Percentiles rank a stretch among this genome's conserved stretches.
These are phyloP conservation scores for Fraxinus americana DNA, from an alignment of 257 asterid genomes.

Conservation along the genomic window DNA sequence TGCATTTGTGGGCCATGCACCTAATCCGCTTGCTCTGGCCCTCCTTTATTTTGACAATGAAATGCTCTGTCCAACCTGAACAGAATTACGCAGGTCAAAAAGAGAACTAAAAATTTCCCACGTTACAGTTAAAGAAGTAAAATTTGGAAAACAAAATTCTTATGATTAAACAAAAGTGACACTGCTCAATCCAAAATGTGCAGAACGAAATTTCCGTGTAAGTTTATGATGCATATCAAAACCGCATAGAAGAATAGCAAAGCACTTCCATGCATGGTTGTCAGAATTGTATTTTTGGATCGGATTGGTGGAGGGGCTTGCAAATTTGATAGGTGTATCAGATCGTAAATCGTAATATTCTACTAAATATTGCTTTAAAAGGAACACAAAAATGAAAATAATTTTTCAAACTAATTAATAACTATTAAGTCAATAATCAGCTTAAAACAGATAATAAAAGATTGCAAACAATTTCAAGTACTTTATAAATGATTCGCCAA, in stretches of 20 bases:
- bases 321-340: too few species aligned
- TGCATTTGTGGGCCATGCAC: constrained; percentile 93
- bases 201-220: neutral
- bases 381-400: too few species aligned
- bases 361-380: too few species aligned
- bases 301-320: too few species aligned
- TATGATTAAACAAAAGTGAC: neutral
- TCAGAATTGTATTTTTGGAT: too few species aligned
- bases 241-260: constrained; percentile 5
- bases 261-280: neutral
- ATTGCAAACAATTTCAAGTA: too few species aligned
- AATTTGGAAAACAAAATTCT: neutral
- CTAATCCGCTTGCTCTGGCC: constrained; percentile 90
- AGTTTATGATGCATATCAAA: neutral
- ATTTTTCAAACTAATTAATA: too few species aligned
- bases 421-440: too few species aligned
- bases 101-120: neutral
- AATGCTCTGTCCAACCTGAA: constrained; percentile 97
- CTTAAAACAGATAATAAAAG: too few species aligned
- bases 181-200: constrained; percentile 3
- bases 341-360: too few species aligned
- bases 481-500: too few species aligned
- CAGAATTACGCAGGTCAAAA: neutral
- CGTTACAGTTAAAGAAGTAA: neutral
- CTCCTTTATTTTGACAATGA: constrained; percentile 80